Evolutionary conservation across 1,284 basidiomycete species (phyloP).

Genomic region (Moesziomyces parantarcticus): DNA sequence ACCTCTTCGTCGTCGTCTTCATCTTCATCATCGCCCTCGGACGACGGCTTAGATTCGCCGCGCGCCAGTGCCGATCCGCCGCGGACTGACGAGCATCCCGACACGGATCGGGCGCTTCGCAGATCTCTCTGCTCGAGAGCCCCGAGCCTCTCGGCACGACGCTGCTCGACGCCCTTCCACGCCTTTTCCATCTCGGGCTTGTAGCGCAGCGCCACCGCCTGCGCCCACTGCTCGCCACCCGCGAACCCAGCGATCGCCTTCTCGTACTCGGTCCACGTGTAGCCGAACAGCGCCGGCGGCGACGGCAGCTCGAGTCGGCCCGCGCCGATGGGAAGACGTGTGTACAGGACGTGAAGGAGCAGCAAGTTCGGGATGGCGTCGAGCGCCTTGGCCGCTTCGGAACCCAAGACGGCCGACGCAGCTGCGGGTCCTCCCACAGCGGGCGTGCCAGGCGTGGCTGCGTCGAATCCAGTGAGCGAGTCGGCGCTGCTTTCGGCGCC

Average conservation of each 20-base stretch:
- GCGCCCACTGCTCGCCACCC: conserved; percentile 57
- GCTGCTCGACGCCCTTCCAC: conserved; percentile 21
- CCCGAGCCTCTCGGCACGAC: conserved; percentile 26
- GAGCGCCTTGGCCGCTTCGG: conserved; percentile 49
- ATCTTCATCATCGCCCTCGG: conserved; percentile 23
- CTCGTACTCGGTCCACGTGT: conserved; percentile 63
- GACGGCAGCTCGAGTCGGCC: conserved; percentile 47
- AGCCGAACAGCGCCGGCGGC: conserved; percentile 59
- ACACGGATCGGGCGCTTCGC: conserved; percentile 19
- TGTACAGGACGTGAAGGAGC: conserved; percentile 62
- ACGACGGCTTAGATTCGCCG: conserved; percentile 26
- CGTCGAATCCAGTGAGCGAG: not conserved
- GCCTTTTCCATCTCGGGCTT: conserved; percentile 51
- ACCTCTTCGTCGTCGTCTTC: conserved; percentile 17
- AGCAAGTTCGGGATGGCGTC: conserved; percentile 61
- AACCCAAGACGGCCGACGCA: conserved; percentile 19
- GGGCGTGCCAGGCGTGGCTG: too few relatives aligned
- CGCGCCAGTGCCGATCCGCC: conserved; percentile 25
- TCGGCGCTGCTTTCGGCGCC: conserved; percentile 5
- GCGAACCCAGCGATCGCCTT: conserved; percentile 62
- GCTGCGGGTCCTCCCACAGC: not conserved
- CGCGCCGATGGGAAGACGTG: conserved; percentile 54
- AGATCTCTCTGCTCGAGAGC: conserved; percentile 16
- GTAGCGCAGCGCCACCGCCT: conserved; percentile 54
- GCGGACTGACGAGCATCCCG: conserved; percentile 18